Conservation (phyloP, 768 basidiomycete genomes). For the Mycena pura region DNA sequence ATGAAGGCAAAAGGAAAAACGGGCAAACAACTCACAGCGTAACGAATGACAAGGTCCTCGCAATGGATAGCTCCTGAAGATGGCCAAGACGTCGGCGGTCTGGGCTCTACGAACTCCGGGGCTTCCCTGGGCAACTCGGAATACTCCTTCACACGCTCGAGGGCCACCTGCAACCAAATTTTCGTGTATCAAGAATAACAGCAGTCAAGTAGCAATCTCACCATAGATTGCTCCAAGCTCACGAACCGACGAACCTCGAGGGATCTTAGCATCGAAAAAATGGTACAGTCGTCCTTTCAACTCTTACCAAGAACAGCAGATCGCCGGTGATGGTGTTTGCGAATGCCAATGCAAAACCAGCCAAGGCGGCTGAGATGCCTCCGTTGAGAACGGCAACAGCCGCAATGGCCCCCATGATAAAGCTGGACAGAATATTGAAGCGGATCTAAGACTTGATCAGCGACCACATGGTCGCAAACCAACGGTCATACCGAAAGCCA, state of each 20-base stretch:
- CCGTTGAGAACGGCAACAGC: conserved; percentile 71
- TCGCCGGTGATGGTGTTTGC: conserved; percentile 78
- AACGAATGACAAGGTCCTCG: conserved; percentile 77
- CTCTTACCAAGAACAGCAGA: conserved; percentile 66
- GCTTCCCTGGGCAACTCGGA: conserved; percentile 80
- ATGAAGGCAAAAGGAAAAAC: not conserved
- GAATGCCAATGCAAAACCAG: conserved; percentile 88
- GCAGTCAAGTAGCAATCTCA: conserved; percentile 33
- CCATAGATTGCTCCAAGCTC: conserved; percentile 92
- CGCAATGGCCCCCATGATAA: conserved; percentile 76
- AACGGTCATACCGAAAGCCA: conserved; percentile 72
- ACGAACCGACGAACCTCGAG: conserved; percentile 78
- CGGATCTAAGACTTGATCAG: conserved; percentile 43
- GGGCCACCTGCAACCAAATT: conserved; percentile 64
- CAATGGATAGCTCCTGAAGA: conserved; percentile 70
- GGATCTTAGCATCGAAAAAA: not conserved
- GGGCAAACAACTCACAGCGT: conserved; percentile 60
- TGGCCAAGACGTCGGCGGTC: conserved; percentile 86
- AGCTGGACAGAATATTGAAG: conserved; percentile 81
- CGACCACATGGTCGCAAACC: not conserved
- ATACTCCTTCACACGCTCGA: conserved; percentile 92
- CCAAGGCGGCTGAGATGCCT: conserved; percentile 77
- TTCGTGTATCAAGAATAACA: not conserved
- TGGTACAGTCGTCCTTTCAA: not conserved
- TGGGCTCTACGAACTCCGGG: conserved; percentile 84